phyloP scores from a whole-genome alignment of 345 rosid genomes.

The Litchi chinensis region DNA sequence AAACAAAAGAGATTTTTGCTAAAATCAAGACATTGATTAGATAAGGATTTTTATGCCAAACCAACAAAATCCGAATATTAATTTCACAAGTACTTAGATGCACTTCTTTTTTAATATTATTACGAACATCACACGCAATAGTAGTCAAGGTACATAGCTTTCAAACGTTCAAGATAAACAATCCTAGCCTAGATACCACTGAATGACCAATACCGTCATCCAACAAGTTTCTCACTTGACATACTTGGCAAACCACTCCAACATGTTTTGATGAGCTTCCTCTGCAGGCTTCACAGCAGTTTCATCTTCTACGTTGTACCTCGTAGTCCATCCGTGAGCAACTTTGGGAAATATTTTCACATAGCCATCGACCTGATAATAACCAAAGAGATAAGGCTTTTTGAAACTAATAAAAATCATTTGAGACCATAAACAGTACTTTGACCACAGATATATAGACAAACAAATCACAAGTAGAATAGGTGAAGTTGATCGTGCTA shows the following conservation, averaged over 20 bases:
- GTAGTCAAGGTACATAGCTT: background rate
- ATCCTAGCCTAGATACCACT: background rate
- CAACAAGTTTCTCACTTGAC: conserved; percentile 44
- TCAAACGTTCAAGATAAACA: conserved; percentile 8
- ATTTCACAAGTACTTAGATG: background rate
- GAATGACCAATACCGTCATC: background rate
- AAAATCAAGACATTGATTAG: background rate
- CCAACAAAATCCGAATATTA: too few relatives aligned
- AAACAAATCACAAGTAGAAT: background rate
- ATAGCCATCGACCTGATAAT: conserved; percentile 49
- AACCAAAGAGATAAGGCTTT: background rate
- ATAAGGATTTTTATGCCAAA: background rate
- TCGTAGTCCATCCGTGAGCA: conserved; percentile 71
- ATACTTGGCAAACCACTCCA: conserved; percentile 60
- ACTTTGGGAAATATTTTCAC: conserved; percentile 81
- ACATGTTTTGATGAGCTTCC: conserved; percentile 68
- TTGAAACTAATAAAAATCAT: background rate
- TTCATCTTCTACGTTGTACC: conserved; percentile 54
- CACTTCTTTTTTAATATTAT: background rate
- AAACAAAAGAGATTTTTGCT: background rate
- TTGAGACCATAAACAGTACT: background rate
- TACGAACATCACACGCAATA: background rate
- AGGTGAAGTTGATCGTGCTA: background rate
- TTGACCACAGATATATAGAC: background rate
- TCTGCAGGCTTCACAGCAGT: conserved; percentile 54